phyloP scores from a whole-genome alignment of 1,139 yeast species.

The Insectozyma bohioensis region DNA sequence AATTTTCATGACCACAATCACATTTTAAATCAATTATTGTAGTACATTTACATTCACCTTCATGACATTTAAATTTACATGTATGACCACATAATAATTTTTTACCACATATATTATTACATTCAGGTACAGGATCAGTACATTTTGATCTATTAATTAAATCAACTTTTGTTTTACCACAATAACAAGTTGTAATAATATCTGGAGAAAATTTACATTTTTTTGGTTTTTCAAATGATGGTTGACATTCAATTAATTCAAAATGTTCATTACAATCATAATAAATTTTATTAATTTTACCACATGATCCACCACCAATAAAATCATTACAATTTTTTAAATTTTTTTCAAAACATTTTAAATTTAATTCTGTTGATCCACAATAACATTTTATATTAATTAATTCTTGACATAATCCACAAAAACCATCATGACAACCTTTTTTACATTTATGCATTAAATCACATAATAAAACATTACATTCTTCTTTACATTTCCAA shows the following conservation, averaged over 20 bases:
- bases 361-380: constrained; percentile 50
- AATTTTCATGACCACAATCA: constrained; percentile 50
- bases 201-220: constrained; percentile 70
- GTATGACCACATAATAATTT: constrained; percentile 67
- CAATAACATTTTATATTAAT: constrained; percentile 66
- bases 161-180: constrained; percentile 55
- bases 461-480: constrained; percentile 68
- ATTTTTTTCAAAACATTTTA: constrained; percentile 51
- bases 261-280: constrained; percentile 71
- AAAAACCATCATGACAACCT: constrained; percentile 65
- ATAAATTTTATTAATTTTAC: constrained; percentile 43
- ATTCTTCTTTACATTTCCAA: constrained; percentile 66
- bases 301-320: constrained; percentile 65
- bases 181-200: constrained; percentile 63
- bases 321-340: constrained; percentile 26
- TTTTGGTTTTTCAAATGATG: constrained; percentile 34
- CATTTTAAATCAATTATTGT: constrained; percentile 48
- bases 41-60: constrained; percentile 72
- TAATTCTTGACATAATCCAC: constrained; percentile 61
- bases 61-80: constrained; percentile 72
- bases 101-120: constrained; percentile 65
- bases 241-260: constrained; percentile 60
- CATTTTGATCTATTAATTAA: constrained; percentile 49
- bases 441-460: constrained; percentile 58
- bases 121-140: constrained; percentile 76